Evolutionary conservation across 129 eudicot genomes (phyloP).

Genomic region (Arctium lappa): DNA sequence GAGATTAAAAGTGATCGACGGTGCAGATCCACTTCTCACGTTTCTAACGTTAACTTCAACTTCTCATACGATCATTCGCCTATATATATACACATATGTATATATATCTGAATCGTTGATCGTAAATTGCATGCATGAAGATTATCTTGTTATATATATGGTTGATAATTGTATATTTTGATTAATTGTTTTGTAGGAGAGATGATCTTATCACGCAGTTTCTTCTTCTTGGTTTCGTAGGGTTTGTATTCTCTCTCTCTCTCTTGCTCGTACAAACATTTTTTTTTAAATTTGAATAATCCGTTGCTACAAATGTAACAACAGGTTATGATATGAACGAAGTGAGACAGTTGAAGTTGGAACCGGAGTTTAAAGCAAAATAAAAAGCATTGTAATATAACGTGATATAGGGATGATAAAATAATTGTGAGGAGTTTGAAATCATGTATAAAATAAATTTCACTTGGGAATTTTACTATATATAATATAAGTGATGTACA

Average conservation of each 20-base stretch:
- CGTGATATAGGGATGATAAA: background rate
- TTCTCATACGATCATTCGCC: too few species aligned
- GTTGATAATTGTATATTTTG: background rate
- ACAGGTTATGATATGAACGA: background rate
- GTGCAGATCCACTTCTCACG: too few species aligned
- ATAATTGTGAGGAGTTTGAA: too few species aligned
- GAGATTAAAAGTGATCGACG: too few species aligned
- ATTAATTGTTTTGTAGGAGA: conserved; percentile 20
- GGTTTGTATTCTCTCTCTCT: conserved; percentile 23
- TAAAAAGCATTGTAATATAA: background rate
- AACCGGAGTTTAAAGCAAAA: background rate
- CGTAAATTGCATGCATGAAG: conserved; percentile 20
- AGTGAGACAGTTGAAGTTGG: background rate
- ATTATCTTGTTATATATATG: background rate
- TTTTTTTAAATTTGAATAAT: too few species aligned
- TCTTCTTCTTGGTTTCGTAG: conserved; percentile 39
- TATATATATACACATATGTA: background rate
- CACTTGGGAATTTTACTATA: too few species aligned
- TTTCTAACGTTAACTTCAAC: too few species aligned
- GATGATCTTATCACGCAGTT: conserved; percentile 28
- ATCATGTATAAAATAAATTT: too few species aligned
- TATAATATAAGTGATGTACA: too few species aligned
- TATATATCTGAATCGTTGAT: background rate
- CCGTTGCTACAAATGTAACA: background rate
- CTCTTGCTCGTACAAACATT: background rate